phyloP scores from a whole-genome alignment of 805 yeast genomes.

The Pichia cabralensis region DNA sequence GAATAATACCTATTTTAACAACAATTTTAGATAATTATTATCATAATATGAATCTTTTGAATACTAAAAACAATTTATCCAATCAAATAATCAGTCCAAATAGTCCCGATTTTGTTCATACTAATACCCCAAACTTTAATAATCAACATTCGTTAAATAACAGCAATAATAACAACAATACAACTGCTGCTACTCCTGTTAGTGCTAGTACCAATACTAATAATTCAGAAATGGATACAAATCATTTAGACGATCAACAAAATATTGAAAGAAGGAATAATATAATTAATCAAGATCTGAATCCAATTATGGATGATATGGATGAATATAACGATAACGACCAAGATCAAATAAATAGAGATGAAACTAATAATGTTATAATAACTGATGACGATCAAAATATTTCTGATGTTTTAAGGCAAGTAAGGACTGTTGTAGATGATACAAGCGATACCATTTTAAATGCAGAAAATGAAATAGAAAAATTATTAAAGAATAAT shows the following conservation, averaged over 20 bases:
- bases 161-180: slow-evolving; percentile 2
- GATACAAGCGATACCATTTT: slow-evolving; percentile 20
- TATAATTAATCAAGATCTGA: too few relatives aligned
- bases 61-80: too few relatives aligned
- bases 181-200: not conserved
- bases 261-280: too few relatives aligned
- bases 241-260: too few relatives aligned
- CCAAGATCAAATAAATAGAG: not conserved
- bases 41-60: too few relatives aligned
- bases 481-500: slow-evolving; percentile 14
- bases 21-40: slow-evolving; percentile 87
- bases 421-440: slow-evolving; percentile 19
- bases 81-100: slow-evolving; percentile 6
- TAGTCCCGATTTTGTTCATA: not conserved
- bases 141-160: slow-evolving; percentile 5
- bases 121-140: slow-evolving; percentile 1
- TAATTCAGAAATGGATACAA: too few relatives aligned
- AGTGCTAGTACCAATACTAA: not conserved
- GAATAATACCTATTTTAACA: slow-evolving; percentile 82
- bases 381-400: slow-evolving; percentile 14
- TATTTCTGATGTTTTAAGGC: slow-evolving; percentile 18
- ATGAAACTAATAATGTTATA: too few relatives aligned
- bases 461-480: slow-evolving; percentile 21
- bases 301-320: too few relatives aligned
- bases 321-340: too few relatives aligned